Evolutionary conservation across 805 yeast species (phyloP).

Genomic region (Starmera quercuum): DNA sequence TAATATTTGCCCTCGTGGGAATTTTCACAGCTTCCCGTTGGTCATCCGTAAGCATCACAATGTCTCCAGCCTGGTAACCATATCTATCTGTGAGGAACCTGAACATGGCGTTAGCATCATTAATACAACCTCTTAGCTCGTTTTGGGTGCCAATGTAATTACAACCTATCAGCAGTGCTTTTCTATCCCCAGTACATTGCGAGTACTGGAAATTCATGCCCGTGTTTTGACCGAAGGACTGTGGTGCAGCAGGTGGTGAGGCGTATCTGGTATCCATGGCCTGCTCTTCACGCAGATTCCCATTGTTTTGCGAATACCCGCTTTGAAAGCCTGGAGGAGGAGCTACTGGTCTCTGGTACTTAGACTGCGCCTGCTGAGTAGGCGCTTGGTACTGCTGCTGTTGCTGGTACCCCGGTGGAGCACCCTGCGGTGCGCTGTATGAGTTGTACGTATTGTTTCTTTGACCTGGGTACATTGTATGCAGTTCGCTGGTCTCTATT

Average conservation of each 20-base stretch:
- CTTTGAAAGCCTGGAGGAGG: constrained; percentile 11
- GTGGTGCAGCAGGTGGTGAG: constrained; percentile 12
- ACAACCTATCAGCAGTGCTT: constrained; percentile 73
- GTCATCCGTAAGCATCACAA: constrained; percentile 56
- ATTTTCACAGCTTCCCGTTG: constrained; percentile 36
- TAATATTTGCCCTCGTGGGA: constrained; percentile 65
- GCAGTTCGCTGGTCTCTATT: neutral
- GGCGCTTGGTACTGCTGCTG: constrained; percentile 4
- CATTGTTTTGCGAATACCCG: constrained; percentile 5
- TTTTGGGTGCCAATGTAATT: constrained; percentile 64
- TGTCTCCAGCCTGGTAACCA: constrained; percentile 47
- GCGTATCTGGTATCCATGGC: constrained; percentile 2
- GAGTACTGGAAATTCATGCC: constrained; percentile 46
- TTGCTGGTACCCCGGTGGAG: constrained; percentile 1
- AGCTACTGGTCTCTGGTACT: constrained; percentile 12
- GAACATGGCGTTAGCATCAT: constrained; percentile 57
- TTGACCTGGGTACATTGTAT: constrained; percentile 15
- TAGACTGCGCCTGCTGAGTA: constrained; percentile 3
- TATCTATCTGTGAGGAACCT: constrained; percentile 29
- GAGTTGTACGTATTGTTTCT: neutral
- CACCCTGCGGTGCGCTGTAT: neutral
- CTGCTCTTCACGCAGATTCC: constrained; percentile 1
- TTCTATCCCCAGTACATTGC: constrained; percentile 61
- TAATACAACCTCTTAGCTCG: constrained; percentile 70
- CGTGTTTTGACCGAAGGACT: constrained; percentile 8